Evolutionary conservation across 139 green algal species (phyloP), one percentile per base, ranked within the genome.

Genomic region (Micromonas pusilla): DNA sequence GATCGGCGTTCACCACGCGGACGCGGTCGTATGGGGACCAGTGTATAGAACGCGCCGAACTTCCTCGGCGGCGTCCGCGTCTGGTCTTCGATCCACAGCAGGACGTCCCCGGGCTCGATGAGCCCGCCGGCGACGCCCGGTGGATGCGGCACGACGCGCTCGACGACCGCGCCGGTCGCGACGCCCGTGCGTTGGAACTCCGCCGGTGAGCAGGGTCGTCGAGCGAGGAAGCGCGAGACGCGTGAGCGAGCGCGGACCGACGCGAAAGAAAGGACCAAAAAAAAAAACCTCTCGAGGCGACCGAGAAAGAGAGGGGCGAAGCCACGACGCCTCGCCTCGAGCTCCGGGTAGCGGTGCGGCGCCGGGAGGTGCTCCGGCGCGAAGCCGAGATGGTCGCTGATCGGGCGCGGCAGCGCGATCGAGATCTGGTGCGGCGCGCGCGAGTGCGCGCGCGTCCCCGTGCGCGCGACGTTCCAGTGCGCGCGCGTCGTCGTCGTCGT

Each of bases 271-370:
- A n/a, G n/a, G n/a, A n/a, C n/a, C n/a, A n/a, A n/a, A n/a, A n/a
- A n/a, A n/a, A n/a, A n/a, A n/a, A n/a, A n/a, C n/a, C n/a, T n/a
- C n/a, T n/a, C n/a, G n/a, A n/a, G n/a, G n/a, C n/a, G n/a, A n/a
- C n/a, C n/a, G n/a, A n/a, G n/a, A n/a, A n/a, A n/a, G n/a, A n/a
- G 45, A 23, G 45, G 9, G 9, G 9, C 9, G 45, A 16, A 16
- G 45, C 45, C 16, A 57, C 45, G 45, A 9, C 9, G 9, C 16
- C 45, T 57, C 45, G 16, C 45, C 45, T 9, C 45, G 16, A 57
- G 45, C 45, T 57, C 45, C 45, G 45, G 45, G 16, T 57, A 57
- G 63, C 63, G 63, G 28, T 70, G 63, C 63, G 63, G 63, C 63
- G 63, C 26, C 9, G 63, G 63, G 13, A 16, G 63, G 26, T 30